Conservation (phyloP, 768 basidiomycete genomes). For the Naganishia friedmannii region DNA sequence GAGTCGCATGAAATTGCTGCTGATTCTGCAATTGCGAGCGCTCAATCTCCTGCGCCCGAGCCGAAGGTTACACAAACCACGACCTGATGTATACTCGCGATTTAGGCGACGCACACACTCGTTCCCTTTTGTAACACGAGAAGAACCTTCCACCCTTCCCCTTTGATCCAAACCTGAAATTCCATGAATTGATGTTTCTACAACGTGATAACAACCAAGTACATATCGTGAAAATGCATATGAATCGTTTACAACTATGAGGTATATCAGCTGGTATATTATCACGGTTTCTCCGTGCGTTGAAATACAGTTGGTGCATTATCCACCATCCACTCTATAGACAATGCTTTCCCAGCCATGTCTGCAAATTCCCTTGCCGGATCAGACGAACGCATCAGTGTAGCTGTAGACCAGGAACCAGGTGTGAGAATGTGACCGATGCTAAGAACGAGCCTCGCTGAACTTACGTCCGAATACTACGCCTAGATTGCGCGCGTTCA, state of each 20-base stretch:
- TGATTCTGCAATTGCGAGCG: background rate
- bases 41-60: background rate
- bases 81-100: background rate
- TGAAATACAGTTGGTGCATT: slow-evolving; percentile 53
- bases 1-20: background rate
- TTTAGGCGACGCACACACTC: background rate
- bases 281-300: background rate
- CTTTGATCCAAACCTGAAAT: background rate
- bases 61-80: background rate
- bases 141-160: background rate
- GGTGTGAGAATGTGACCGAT: slow-evolving; percentile 16
- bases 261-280: slow-evolving; percentile 12
- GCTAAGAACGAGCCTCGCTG: slow-evolving; percentile 5
- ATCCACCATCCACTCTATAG: slow-evolving; percentile 92
- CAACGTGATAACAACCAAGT: background rate
- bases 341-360: slow-evolving; percentile 90
- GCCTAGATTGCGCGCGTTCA: slow-evolving; percentile 91
- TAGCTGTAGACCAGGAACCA: slow-evolving; percentile 61
- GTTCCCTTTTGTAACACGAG: background rate
- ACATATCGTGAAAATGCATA: background rate
- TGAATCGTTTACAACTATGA: slow-evolving; percentile 7
- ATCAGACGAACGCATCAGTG: slow-evolving; percentile 85
- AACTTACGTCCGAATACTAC: slow-evolving; percentile 96
- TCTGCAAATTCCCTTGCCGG: slow-evolving; percentile 87
- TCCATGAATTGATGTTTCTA: background rate